Percentiles rank a stretch among this genome's conserved stretches.
phyloP scores from a whole-genome alignment of 305 asterid genomes.

The Fraxinus xanthoxyloides region DNA sequence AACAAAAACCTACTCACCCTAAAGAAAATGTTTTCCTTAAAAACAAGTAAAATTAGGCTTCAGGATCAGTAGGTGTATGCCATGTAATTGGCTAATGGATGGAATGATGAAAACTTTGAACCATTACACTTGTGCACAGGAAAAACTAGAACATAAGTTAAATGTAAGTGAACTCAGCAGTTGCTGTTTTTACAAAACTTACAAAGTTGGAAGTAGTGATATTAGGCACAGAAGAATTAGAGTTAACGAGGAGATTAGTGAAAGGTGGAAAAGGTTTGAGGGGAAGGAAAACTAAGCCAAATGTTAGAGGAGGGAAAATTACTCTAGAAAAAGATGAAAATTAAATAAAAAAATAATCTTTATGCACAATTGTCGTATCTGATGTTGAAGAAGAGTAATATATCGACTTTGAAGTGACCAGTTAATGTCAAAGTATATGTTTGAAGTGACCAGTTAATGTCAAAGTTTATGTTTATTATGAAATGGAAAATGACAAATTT shows the following conservation, averaged over 20 bases:
- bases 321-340: not conserved
- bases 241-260: not conserved
- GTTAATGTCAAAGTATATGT: not conserved
- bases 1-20: too few relatives aligned
- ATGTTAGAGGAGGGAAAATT: not conserved
- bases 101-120: not conserved
- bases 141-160: not conserved
- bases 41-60: too few relatives aligned
- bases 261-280: not conserved
- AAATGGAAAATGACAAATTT: not conserved
- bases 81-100: not conserved
- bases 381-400: not conserved
- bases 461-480: not conserved
- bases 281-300: not conserved
- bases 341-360: not conserved
- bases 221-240: not conserved
- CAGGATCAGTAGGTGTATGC: not conserved
- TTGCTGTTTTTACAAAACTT: not conserved
- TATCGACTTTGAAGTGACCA: not conserved
- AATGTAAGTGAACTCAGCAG: not conserved
- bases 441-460: not conserved
- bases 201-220: not conserved
- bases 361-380: not conserved
- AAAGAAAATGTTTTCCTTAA: too few relatives aligned
- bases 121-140: not conserved